A percentile compares a stretch with the other conserved stretches of the same genome.
Conservation (phyloP, 805 yeast species). For the Metschnikowia cubensis region DNA sequence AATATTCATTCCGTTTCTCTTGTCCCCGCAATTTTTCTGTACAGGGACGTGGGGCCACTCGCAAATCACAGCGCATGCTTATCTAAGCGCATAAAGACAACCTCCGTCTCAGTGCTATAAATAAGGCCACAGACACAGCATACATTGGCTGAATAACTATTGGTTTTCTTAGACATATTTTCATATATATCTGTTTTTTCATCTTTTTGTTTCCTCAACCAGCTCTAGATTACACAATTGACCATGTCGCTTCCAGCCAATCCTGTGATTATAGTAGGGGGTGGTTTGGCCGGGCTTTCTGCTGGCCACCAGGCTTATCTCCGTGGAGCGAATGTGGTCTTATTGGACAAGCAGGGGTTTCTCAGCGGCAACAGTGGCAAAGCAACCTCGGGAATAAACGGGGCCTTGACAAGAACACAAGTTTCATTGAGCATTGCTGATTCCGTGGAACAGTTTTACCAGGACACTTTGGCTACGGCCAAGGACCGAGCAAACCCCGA, state of each 20-base stretch:
- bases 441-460: slow-evolving; percentile 52
- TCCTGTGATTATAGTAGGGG: slow-evolving; percentile 55
- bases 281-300: slow-evolving; percentile 61
- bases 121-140: background rate
- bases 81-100: slow-evolving; percentile 4
- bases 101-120: background rate
- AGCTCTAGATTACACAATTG: too few relatives aligned
- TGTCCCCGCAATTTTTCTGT: slow-evolving; percentile 2
- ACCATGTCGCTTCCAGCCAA: slow-evolving; percentile 17
- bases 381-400: slow-evolving; percentile 69
- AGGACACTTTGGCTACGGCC: slow-evolving; percentile 68
- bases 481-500: slow-evolving; percentile 54
- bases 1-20: background rate
- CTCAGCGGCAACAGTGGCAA: slow-evolving; percentile 64
- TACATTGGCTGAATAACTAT: background rate
- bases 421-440: slow-evolving; percentile 47
- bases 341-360: slow-evolving; percentile 57
- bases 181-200: background rate
- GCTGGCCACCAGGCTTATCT: slow-evolving; percentile 56
- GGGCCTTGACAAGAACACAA: slow-evolving; percentile 67
- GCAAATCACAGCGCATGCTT: slow-evolving; percentile 6
- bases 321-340: slow-evolving; percentile 49
- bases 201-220: background rate
- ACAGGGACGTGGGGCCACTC: slow-evolving; percentile 3
- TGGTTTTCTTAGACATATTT: background rate